These are phyloP conservation scores for Didymosphaeria variabile DNA, from an alignment of 2,329 filamentous ascomycete species.

Conservation along the genomic window DNA sequence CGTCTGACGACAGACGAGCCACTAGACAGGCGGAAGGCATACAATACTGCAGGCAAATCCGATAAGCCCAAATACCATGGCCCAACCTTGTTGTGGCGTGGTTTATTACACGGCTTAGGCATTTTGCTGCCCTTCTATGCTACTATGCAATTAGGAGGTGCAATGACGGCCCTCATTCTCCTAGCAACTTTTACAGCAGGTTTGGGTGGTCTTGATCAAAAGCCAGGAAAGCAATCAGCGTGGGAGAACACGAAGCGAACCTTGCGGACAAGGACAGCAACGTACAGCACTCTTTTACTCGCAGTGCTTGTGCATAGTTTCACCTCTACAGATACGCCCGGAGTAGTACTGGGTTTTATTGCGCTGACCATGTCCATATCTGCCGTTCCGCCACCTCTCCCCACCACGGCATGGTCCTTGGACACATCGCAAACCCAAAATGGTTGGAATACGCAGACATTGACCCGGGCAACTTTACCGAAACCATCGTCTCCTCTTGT, in stretches of 20 bases:
- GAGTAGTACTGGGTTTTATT: conserved; percentile 56
- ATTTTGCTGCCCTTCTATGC: conserved; percentile 65
- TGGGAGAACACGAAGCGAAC: conserved; percentile 46
- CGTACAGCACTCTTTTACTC: conserved; percentile 47
- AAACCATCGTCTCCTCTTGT: conserved; percentile 48
- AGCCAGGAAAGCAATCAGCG: conserved; percentile 42
- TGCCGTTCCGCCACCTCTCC: conserved; percentile 60
- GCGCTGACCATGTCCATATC: conserved; percentile 58
- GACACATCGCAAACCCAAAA: conserved; percentile 34
- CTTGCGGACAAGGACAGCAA: conserved; percentile 48
- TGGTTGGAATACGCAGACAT: conserved; percentile 32
- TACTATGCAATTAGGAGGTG: conserved; percentile 63
- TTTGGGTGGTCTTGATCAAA: conserved; percentile 47
- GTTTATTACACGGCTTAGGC: conserved; percentile 49
- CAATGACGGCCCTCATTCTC: conserved; percentile 62
- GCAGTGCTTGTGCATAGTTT: conserved; percentile 44
- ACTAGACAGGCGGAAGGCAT: conserved; percentile 48
- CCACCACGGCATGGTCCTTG: conserved; percentile 43
- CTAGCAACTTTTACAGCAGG: conserved; percentile 58
- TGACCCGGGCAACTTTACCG: conserved; percentile 38
- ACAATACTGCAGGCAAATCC: conserved; percentile 27
- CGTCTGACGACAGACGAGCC: conserved; percentile 39
- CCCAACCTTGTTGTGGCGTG: conserved; percentile 27
- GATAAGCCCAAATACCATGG: conserved; percentile 18
- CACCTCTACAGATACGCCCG: conserved; percentile 27